These are phyloP conservation scores for Fraxinus americana DNA, from an alignment of 257 asterid genomes.

Conservation along the genomic window DNA sequence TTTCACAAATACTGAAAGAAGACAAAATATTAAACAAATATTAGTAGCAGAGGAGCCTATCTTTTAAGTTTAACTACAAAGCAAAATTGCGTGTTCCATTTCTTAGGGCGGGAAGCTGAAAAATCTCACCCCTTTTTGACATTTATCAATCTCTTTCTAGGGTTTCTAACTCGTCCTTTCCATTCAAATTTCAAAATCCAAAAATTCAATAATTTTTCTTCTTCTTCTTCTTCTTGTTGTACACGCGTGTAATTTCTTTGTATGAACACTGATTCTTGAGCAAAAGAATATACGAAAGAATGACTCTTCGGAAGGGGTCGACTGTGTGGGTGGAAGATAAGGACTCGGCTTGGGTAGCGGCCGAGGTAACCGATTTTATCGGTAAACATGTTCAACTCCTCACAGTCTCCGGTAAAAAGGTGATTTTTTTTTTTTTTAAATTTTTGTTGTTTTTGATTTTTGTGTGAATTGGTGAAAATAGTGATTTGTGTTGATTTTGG, in stretches of 20 bases:
- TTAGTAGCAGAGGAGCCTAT: background rate
- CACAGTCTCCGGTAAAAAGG: slow-evolving; percentile 77
- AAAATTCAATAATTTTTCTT: background rate
- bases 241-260: background rate
- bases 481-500: slow-evolving; percentile 7
- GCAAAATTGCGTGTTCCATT: slow-evolving; percentile 6
- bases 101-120: slow-evolving; percentile 80
- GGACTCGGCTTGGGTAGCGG: slow-evolving; percentile 74
- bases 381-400: slow-evolving; percentile 79
- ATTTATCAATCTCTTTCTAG: slow-evolving; percentile 33
- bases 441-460: background rate
- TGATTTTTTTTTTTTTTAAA: slow-evolving; percentile 25
- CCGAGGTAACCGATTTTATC: slow-evolving; percentile 65
- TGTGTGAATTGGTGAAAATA: slow-evolving; percentile 6
- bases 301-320: slow-evolving; percentile 79
- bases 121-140: slow-evolving; percentile 14
- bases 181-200: slow-evolving; percentile 29
- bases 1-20: background rate
- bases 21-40: background rate
- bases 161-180: slow-evolving; percentile 38
- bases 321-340: slow-evolving; percentile 91
- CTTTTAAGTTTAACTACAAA: background rate
- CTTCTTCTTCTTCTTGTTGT: background rate
- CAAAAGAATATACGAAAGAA: slow-evolving; percentile 27
- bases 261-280: background rate